Conservation (phyloP, 176 grass and related monocot species). For the Alloteropsis semialata region DNA sequence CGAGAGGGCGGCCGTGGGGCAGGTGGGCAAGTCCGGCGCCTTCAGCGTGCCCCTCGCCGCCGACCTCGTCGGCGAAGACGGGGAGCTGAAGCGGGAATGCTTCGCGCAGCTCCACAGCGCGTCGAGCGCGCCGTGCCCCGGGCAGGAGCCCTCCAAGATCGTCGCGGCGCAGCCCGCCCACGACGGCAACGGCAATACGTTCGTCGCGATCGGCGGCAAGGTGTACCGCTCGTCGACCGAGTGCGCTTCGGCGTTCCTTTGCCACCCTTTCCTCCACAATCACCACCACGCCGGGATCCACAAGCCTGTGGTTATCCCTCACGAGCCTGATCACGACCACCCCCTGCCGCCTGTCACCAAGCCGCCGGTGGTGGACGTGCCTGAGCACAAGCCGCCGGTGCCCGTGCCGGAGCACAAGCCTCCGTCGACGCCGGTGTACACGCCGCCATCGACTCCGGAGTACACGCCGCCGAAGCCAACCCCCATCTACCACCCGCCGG, state of each 20-base stretch:
- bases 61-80: conserved; percentile 22
- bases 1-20: conserved; percentile 36
- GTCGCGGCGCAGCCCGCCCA: conserved; percentile 20
- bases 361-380: not conserved
- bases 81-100: conserved; percentile 57
- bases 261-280: conserved; percentile 32
- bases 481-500: conserved; percentile 24
- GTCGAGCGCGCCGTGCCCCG: conserved; percentile 37
- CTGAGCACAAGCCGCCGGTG: conserved; percentile 13
- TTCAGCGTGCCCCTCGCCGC: conserved; percentile 37
- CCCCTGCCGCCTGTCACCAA: not conserved
- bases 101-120: conserved; percentile 39
- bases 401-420: conserved; percentile 11
- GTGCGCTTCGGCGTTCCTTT: conserved; percentile 45
- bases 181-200: conserved; percentile 24
- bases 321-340: not conserved
- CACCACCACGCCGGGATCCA: not conserved
- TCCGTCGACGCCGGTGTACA: not conserved
- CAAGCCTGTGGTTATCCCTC: not conserved
- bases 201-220: conserved; percentile 36
- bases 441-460: not conserved
- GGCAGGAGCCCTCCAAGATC: conserved; percentile 45
- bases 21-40: conserved; percentile 30
- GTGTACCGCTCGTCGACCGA: conserved; percentile 33
- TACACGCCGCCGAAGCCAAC: not conserved